Base-by-base conservation (phyloP, 768 basidiomycete species). In the Mycena haematopus region DNA sequence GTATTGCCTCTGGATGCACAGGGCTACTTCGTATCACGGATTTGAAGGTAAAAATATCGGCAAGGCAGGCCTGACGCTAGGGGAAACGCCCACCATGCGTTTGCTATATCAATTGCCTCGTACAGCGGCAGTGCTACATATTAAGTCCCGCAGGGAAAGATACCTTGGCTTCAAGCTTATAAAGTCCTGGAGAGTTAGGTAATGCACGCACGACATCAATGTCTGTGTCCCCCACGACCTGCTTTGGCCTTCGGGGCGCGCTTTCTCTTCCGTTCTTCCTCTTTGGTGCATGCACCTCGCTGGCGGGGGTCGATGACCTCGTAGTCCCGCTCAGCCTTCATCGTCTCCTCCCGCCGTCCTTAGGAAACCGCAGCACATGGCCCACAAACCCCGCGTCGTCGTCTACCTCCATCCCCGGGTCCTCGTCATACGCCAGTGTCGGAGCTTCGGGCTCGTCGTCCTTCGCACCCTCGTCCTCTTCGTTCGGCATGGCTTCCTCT, bases 301-400 rank as follows among this genome's bases (percentile, higher is more conserved):
- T 84, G 83, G 60, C 93, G 77, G 0, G 93, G 92, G 71, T 95
- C 93, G 71, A 95, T 95, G 27, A 95, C 92, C 75, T 95, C 92
- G 69, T 93, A 94, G 60, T 95, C 93, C 56, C 91, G 76, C 72
- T 93, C 89, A 1, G 91, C 93, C 74, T 93, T 93, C 63, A 73
- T 73, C 24, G 81, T 82, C 75, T 94, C 92, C 69, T 92, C 91
- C 80, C 81, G 66, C 92, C 86, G 47, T 87, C 92, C 75, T 93
- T 92, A 11, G 91, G 86, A 76, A 94, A 93, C 63, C 83, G 82
- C 59, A 95, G 76, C 27, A 83, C 77, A 71, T 95, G 93, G 6
- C 75, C 79, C 76, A 94, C 78, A 75, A 94, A 94, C 11, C 84
- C 91, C 9, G 78, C 77, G 69, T 94, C 93, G 63, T 87, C 81